phyloP scores from a whole-genome alignment of 306 rosid species.

The Pachyrhizus erosus region DNA sequence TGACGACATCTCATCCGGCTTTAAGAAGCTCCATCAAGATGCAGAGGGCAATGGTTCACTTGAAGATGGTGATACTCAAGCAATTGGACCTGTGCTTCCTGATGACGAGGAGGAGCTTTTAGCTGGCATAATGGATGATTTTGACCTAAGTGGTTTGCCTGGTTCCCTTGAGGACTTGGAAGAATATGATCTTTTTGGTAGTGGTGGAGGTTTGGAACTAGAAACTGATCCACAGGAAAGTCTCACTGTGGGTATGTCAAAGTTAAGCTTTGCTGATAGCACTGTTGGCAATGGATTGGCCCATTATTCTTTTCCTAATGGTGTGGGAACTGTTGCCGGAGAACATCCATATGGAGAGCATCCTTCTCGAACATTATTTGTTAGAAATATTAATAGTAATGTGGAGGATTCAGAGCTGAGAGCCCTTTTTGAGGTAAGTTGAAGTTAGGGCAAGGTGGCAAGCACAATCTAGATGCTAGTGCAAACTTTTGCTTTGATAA shows the following conservation, averaged over 20 bases:
- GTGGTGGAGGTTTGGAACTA: constrained; percentile 91
- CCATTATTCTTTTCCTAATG: constrained; percentile 66
- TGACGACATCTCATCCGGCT: constrained; percentile 61
- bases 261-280: constrained; percentile 66
- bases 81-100: constrained; percentile 69
- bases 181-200: constrained; percentile 81
- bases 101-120: constrained; percentile 83
- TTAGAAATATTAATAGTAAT: constrained; percentile 89
- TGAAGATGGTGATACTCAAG: constrained; percentile 56
- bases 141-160: constrained; percentile 84
- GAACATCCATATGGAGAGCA: constrained; percentile 97
- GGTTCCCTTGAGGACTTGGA: constrained; percentile 83
- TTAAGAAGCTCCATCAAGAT: constrained; percentile 56
- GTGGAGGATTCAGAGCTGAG: constrained; percentile 91
- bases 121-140: constrained; percentile 79
- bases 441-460: background rate
- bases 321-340: constrained; percentile 83
- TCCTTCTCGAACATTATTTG: constrained; percentile 94
- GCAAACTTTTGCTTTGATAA: constrained; percentile 26
- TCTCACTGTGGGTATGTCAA: constrained; percentile 61
- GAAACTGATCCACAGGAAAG: constrained; percentile 72
- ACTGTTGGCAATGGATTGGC: constrained; percentile 61
- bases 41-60: constrained; percentile 53
- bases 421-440: constrained; percentile 80
- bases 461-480: constrained; percentile 26